Conservation (phyloP, 495 filamentous ascomycete genomes). For the Venustampulla echinocandica region DNA sequence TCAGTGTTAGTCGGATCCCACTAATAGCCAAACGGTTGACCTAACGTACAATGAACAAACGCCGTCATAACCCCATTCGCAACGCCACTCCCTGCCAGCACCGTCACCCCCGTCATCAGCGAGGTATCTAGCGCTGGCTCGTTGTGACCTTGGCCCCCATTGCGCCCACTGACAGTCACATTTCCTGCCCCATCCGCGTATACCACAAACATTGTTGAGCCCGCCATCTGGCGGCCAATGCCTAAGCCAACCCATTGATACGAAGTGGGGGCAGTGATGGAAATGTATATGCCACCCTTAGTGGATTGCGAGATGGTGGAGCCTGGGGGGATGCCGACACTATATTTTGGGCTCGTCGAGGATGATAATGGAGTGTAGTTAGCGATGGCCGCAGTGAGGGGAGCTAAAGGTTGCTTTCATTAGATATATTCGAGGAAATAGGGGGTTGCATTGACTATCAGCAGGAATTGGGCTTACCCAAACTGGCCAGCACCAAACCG, state of each 20-base stretch:
- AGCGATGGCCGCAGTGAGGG: constrained; percentile 6
- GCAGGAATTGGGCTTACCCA: not conserved
- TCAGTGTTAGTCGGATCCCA: constrained; percentile 13
- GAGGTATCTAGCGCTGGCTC: constrained; percentile 43
- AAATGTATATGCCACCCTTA: constrained; percentile 52
- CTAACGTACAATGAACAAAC: constrained; percentile 45
- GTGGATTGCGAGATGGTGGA: constrained; percentile 11
- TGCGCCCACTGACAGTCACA: constrained; percentile 58
- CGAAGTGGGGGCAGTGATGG: constrained; percentile 50
- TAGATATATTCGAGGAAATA: no score
- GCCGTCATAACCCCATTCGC: constrained; percentile 48
- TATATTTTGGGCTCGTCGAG: constrained; percentile 9
- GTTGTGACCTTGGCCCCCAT: constrained; percentile 38
- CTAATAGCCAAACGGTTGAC: not conserved
- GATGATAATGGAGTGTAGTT: constrained; percentile 15
- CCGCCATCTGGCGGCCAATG: constrained; percentile 52
- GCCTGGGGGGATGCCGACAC: constrained; percentile 14
- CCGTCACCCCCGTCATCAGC: constrained; percentile 34
- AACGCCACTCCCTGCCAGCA: constrained; percentile 56
- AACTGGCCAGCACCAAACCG: no score
- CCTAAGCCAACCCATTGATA: constrained; percentile 60
- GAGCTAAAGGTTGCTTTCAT: not conserved
- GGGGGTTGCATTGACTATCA: not conserved
- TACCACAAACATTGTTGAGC: constrained; percentile 60
- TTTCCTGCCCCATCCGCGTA: constrained; percentile 52